These are phyloP conservation scores for Ceratocystis colombiana DNA, from an alignment of 2,329 filamentous ascomycete species.

Conservation along the genomic window DNA sequence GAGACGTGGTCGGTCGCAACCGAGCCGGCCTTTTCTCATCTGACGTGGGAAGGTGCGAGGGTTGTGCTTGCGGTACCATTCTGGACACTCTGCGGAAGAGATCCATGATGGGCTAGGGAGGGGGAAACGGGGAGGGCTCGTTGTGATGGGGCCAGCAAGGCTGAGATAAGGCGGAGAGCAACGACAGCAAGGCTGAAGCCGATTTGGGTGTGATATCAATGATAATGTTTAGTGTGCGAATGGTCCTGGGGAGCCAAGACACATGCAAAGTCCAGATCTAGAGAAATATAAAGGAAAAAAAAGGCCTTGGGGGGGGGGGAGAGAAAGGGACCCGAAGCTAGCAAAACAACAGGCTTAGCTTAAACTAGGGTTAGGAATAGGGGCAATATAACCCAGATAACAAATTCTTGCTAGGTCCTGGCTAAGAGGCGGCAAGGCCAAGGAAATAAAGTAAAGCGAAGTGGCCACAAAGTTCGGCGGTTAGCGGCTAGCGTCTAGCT, in stretches of 20 bases:
- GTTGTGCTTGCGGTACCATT: slow-evolving; percentile 38
- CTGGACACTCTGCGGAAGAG: slow-evolving; percentile 47
- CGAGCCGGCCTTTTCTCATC: slow-evolving; percentile 41
- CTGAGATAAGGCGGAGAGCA: slow-evolving; percentile 9
- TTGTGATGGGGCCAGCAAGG: background rate
- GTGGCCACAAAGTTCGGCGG: too few species aligned
- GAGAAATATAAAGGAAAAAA: slow-evolving; percentile 1
- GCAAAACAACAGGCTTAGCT: background rate
- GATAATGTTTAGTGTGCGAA: background rate
- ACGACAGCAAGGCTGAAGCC: background rate
- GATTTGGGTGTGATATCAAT: background rate
- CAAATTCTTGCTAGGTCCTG: background rate
- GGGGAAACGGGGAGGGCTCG: background rate
- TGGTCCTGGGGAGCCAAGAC: background rate
- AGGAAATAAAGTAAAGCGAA: too few species aligned
- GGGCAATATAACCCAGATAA: background rate
- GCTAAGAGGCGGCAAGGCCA: background rate
- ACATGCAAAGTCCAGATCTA: background rate
- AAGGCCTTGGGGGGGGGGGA: background rate
- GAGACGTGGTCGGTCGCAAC: slow-evolving; percentile 37
- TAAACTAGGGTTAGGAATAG: slow-evolving; percentile 5
- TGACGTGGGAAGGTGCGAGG: slow-evolving; percentile 40
- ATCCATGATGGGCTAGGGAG: slow-evolving; percentile 40
- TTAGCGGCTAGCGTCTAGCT: too few species aligned
- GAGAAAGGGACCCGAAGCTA: background rate